phyloP scores from a whole-genome alignment of 1,284 basidiomycete species.

The Tremellales sp. region DNA sequence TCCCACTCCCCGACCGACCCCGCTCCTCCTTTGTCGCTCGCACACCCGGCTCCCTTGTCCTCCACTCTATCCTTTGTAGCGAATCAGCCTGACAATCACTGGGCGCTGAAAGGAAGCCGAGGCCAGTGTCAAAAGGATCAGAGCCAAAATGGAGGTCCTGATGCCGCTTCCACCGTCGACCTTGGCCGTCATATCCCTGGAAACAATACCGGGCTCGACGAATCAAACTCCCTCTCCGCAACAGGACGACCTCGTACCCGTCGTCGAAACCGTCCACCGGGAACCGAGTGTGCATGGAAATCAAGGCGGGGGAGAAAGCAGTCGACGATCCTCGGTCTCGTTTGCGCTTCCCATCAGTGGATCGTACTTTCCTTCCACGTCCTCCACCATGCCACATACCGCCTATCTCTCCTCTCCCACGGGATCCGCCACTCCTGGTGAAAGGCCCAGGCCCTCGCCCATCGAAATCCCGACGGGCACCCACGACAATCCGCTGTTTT shows the following conservation, averaged over 20 bases:
- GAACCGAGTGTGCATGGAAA: not conserved
- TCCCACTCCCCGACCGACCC: not conserved
- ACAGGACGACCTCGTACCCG: constrained; percentile 6
- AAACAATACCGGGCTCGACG: constrained; percentile 27
- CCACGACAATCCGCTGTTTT: constrained; percentile 36
- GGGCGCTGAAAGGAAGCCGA: not conserved
- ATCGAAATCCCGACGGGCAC: constrained; percentile 30
- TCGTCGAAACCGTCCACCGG: not conserved
- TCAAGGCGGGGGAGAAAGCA: not conserved
- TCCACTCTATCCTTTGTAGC: not conserved
- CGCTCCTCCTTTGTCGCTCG: not conserved
- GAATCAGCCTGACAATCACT: too few relatives aligned
- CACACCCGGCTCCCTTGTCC: not conserved
- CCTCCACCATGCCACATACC: constrained; percentile 1
- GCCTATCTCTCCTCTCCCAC: constrained; percentile 10
- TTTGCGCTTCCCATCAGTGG: constrained; percentile 17
- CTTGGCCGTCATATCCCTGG: constrained; percentile 14
- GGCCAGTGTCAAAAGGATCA: not conserved
- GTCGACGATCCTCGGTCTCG: constrained; percentile 13
- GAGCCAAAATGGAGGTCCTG: constrained; percentile 7
- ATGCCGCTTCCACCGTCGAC: constrained; percentile 11
- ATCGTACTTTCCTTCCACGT: constrained; percentile 23
- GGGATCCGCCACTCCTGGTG: constrained; percentile 18
- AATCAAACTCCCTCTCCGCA: constrained; percentile 21
- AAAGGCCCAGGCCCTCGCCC: constrained; percentile 20